These are phyloP conservation scores for Orbilia quercus DNA, from an alignment of 2,329 filamentous ascomycete species.

Conservation along the genomic window DNA sequence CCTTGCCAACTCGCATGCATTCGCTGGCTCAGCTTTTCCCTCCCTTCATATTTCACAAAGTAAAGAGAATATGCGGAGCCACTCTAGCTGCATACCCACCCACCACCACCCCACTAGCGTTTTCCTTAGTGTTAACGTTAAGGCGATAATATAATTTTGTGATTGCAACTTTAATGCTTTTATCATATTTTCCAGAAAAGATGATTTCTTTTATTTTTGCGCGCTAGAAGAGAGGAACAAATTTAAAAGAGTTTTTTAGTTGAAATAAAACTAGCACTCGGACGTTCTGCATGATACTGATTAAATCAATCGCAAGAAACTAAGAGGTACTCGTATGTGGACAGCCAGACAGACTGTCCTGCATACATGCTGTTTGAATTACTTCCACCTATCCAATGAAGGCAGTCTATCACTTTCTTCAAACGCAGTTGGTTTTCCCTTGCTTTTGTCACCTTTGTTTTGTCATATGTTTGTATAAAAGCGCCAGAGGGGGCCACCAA, in stretches of 20 bases:
- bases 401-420: conserved; percentile 15
- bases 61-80: conserved; percentile 39
- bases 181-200: background rate
- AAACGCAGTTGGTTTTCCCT: background rate
- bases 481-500: background rate
- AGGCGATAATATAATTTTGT: conserved; percentile 7
- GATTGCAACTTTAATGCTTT: conserved; percentile 17
- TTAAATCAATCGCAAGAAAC: background rate
- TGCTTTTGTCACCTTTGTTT: background rate
- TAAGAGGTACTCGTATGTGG: background rate
- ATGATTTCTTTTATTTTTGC: too few relatives aligned
- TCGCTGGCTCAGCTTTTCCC: conserved; percentile 13
- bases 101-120: background rate
- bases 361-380: background rate
- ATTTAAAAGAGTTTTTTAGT: background rate
- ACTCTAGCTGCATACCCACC: conserved; percentile 45
- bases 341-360: background rate
- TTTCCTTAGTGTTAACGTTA: too few relatives aligned
- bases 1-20: conserved; percentile 31
- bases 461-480: conserved; percentile 12
- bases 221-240: background rate
- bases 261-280: too few relatives aligned
- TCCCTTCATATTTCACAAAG: conserved; percentile 34
- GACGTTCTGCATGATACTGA: too few relatives aligned
- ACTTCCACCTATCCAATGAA: conserved; percentile 34